Evolutionary conservation across 345 rosid genomes (phyloP).

Genomic region (Eucalyptus marginata): DNA sequence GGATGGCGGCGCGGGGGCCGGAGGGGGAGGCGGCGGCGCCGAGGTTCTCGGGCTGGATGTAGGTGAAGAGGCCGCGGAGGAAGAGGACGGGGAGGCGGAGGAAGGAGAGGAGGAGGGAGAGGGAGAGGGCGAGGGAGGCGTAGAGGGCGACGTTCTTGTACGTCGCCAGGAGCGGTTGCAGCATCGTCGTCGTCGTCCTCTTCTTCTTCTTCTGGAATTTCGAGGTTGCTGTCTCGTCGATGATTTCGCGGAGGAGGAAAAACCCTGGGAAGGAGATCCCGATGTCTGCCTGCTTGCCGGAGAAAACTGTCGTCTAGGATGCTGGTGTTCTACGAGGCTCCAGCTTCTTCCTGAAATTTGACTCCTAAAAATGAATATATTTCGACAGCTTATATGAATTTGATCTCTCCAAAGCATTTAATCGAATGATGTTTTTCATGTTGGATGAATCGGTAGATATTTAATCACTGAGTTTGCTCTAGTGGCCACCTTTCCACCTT

Average conservation of each 20-base stretch:
- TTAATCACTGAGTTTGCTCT: too few relatives aligned
- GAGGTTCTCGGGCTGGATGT: slow-evolving; percentile 83
- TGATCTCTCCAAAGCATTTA: background rate
- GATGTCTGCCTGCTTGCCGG: background rate
- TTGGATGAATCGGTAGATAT: background rate
- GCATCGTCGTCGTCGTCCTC: background rate
- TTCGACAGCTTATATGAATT: accelerated
- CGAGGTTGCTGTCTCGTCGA: background rate
- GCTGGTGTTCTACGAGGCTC: background rate
- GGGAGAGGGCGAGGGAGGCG: slow-evolving; percentile 17
- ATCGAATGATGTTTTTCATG: accelerated
- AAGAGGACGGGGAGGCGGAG: slow-evolving; percentile 50
- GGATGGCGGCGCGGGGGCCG: slow-evolving; percentile 57
- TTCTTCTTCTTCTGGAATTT: background rate
- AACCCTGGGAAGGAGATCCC: background rate
- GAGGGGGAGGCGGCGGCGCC: slow-evolving; percentile 15
- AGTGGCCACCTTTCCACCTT: too few relatives aligned
- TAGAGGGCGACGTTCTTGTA: slow-evolving; percentile 50
- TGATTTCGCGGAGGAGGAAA: background rate
- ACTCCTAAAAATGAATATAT: too few relatives aligned
- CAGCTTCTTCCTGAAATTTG: too few relatives aligned
- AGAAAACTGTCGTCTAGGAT: background rate
- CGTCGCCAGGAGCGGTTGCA: slow-evolving; percentile 15
- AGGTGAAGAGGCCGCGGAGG: slow-evolving; percentile 68
- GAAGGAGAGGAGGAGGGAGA: slow-evolving; percentile 38